Conservation (phyloP, 2,329 filamentous ascomycete species). For the Huntiella moniliformis region DNA sequence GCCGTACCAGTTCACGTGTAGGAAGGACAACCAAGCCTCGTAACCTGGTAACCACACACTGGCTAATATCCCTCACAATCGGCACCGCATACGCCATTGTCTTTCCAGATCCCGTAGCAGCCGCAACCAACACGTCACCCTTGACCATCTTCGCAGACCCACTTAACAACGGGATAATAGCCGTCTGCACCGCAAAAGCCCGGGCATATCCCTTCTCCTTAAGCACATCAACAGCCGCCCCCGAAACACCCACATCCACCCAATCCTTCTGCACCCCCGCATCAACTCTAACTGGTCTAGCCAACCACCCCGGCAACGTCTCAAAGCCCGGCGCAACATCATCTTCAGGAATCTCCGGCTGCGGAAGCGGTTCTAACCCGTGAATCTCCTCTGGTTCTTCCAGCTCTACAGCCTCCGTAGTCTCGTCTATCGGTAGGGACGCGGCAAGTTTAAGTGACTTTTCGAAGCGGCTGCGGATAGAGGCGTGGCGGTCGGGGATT, state of each 20-base stretch:
- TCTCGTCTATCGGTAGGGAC: slow-evolving; percentile 15
- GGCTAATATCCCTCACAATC: slow-evolving; percentile 57
- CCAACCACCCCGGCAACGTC: slow-evolving; percentile 64
- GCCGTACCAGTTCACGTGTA: slow-evolving; percentile 74
- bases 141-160: slow-evolving; percentile 39
- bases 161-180: slow-evolving; percentile 58
- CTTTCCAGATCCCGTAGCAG: slow-evolving; percentile 89
- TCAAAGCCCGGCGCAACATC: slow-evolving; percentile 42
- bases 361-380: slow-evolving; percentile 64
- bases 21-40: slow-evolving; percentile 74
- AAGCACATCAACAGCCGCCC: slow-evolving; percentile 42
- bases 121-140: slow-evolving; percentile 75
- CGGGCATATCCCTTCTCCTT: slow-evolving; percentile 33
- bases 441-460: slow-evolving; percentile 21
- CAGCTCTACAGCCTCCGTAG: slow-evolving; percentile 13
- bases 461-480: slow-evolving; percentile 16
- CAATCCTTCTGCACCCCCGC: slow-evolving; percentile 44
- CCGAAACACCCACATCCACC: slow-evolving; percentile 38
- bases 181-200: slow-evolving; percentile 26
- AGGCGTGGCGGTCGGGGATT: slow-evolving; percentile 13
- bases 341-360: slow-evolving; percentile 46
- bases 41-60: slow-evolving; percentile 44
- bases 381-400: slow-evolving; percentile 32
- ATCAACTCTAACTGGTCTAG: slow-evolving; percentile 51
- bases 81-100: slow-evolving; percentile 83